phyloP scores from a whole-genome alignment of 306 rosid species.

The Cercis canadensis region DNA sequence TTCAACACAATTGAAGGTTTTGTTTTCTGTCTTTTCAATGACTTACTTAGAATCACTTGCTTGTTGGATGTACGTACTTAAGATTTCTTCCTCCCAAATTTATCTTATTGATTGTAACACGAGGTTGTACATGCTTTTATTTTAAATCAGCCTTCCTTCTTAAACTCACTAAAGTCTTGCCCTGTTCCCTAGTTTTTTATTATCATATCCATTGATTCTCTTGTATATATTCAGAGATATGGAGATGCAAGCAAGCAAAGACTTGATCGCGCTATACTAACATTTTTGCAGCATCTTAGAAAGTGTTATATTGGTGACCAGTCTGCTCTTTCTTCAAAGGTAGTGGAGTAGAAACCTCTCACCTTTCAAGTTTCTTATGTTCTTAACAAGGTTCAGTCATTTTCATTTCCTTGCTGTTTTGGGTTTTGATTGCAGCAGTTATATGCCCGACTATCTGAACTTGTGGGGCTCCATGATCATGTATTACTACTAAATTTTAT shows the following conservation, averaged over 20 bases:
- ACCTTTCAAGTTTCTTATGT: constrained; percentile 27
- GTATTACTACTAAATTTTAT: constrained; percentile 71
- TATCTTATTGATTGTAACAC: constrained; percentile 3
- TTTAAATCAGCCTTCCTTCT: constrained; percentile 7
- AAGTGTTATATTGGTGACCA: constrained; percentile 53
- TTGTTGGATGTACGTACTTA: background rate
- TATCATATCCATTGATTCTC: constrained; percentile 10
- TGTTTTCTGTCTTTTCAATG: constrained; percentile 2
- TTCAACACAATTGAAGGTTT: background rate
- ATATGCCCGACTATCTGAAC: constrained; percentile 86
- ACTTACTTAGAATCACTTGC: constrained; percentile 13
- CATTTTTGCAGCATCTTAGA: constrained; percentile 49
- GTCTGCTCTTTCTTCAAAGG: constrained; percentile 49
- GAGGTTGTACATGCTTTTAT: background rate
- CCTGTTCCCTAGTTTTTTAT: constrained; percentile 1
- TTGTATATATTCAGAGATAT: constrained; percentile 44
- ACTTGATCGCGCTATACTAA: constrained; percentile 56
- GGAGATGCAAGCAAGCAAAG: constrained; percentile 50
- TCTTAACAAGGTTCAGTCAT: constrained; percentile 28
- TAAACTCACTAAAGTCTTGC: constrained; percentile 19
- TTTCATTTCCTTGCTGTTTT: constrained; percentile 40
- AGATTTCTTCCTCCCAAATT: constrained; percentile 1
- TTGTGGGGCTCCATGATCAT: constrained; percentile 91
- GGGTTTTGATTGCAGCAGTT: constrained; percentile 72
- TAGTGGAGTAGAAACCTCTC: constrained; percentile 20